A percentile compares a stretch with the other conserved stretches of the same genome.
phyloP scores from a whole-genome alignment of 352 stramenopile species.

The Phytophthora quininea region DNA sequence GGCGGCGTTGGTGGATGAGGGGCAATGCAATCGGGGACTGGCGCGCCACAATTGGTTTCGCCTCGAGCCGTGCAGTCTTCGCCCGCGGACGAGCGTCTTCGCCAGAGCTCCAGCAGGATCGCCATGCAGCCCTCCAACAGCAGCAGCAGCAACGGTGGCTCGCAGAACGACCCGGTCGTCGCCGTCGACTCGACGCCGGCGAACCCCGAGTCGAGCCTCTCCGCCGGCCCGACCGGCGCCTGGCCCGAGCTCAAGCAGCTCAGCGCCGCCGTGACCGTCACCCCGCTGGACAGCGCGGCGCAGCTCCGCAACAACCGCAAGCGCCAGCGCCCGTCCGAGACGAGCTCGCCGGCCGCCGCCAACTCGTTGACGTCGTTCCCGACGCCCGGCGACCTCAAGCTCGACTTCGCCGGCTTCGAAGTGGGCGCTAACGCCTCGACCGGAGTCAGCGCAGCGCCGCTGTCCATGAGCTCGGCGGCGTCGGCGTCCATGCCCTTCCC shows the following conservation, averaged over 20 bases:
- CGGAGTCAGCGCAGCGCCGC: constrained; percentile 11
- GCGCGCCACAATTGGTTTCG: constrained; percentile 35
- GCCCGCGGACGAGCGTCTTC: background rate
- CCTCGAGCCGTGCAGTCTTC: constrained; percentile 20
- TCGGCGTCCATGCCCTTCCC: constrained; percentile 24
- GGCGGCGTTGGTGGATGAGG: background rate
- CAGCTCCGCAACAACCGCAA: constrained; percentile 43
- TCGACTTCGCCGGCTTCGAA: constrained; percentile 66
- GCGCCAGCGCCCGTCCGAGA: constrained; percentile 27
- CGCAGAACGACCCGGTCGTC: constrained; percentile 16
- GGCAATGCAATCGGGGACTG: background rate
- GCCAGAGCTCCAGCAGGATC: constrained; percentile 3
- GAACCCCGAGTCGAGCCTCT: constrained; percentile 10
- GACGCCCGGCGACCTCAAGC: constrained; percentile 60
- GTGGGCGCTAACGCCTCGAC: constrained; percentile 29
- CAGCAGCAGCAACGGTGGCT: constrained; percentile 3
- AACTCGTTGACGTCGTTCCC: constrained; percentile 18
- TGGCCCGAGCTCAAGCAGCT: constrained; percentile 43
- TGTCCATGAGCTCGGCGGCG: constrained; percentile 22
- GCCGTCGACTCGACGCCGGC: constrained; percentile 11
- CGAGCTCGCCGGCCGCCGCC: constrained; percentile 17
- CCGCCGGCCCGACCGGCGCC: constrained; percentile 2
- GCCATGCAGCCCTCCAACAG: constrained; percentile 26
- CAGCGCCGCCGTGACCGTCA: constrained; percentile 35
- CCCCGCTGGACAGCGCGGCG: constrained; percentile 31